These are phyloP conservation scores for Cyclaneusma minus DNA, from an alignment of 2,329 filamentous ascomycete species.

Conservation along the genomic window DNA sequence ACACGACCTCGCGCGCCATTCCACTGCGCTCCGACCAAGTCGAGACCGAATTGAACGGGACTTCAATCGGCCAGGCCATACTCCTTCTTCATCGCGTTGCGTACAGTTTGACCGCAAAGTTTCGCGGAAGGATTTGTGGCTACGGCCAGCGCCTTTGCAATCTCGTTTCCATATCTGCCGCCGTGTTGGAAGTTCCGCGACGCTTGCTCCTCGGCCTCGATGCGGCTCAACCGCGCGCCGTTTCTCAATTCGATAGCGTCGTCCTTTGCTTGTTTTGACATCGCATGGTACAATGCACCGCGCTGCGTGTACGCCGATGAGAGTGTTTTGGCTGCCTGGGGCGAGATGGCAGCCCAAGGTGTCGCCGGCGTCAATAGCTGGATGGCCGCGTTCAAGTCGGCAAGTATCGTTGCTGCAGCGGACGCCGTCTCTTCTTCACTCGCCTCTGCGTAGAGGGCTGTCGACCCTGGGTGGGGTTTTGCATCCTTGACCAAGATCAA, in stretches of 20 bases:
- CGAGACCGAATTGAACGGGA: too few relatives aligned
- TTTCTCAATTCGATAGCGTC: constrained; percentile 23
- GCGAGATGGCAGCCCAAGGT: constrained; percentile 38
- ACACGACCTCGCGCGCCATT: too few relatives aligned
- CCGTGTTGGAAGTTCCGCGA: constrained; percentile 48
- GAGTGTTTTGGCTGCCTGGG: constrained; percentile 48
- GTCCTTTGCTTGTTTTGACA: constrained; percentile 29
- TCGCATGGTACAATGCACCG: constrained; percentile 45
- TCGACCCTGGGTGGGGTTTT: constrained; percentile 1
- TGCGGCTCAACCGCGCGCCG: constrained; percentile 32
- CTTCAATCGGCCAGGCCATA: constrained; percentile 41
- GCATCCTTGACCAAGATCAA: constrained; percentile 31
- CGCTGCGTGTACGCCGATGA: constrained; percentile 59
- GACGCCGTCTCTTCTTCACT: constrained; percentile 17
- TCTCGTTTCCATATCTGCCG: constrained; percentile 48
- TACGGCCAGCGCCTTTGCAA: constrained; percentile 48
- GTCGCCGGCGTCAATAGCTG: constrained; percentile 37
- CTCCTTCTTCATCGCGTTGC: constrained; percentile 55
- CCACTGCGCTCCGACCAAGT: too few relatives aligned
- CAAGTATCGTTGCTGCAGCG: constrained; percentile 25
- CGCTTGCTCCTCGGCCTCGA: constrained; percentile 46
- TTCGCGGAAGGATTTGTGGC: constrained; percentile 54
- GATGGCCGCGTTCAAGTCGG: constrained; percentile 43
- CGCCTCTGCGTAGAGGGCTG: constrained; percentile 20
- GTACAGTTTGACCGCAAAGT: constrained; percentile 53